Conservation (phyloP, 164 flowering plant species). For the Sextonia rubra region DNA sequence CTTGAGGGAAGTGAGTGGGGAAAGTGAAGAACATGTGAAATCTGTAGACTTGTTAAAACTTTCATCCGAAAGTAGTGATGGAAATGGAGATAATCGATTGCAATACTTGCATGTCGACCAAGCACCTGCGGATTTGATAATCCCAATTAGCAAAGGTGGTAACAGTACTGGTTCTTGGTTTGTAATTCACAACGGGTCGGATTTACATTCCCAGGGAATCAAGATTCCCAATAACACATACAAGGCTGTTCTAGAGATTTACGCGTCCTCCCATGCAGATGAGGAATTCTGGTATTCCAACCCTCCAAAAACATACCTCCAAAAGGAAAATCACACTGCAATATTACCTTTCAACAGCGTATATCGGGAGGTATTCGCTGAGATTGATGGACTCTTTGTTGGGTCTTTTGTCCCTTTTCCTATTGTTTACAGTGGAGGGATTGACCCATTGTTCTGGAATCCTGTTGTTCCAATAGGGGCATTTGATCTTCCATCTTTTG, state of each 20-base stretch:
- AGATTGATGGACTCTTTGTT: constrained; percentile 50
- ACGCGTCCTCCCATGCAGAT: constrained; percentile 67
- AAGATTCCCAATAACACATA: constrained; percentile 48
- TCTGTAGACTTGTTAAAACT: too few relatives aligned
- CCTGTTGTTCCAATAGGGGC: constrained; percentile 81
- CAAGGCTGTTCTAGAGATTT: constrained; percentile 54
- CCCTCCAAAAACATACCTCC: constrained; percentile 60
- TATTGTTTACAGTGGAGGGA: constrained; percentile 79
- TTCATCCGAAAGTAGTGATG: too few relatives aligned
- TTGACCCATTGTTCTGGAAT: constrained; percentile 87
- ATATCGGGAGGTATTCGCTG: constrained; percentile 57
- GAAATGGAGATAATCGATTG: too few relatives aligned
- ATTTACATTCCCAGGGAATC: constrained; percentile 30
- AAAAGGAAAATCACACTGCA: constrained; percentile 39
- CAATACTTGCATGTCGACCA: neutral
- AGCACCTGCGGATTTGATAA: constrained; percentile 63
- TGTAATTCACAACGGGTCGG: constrained; percentile 36
- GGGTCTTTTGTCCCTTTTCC: constrained; percentile 68
- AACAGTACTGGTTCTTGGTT: constrained; percentile 63
- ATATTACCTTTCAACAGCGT: constrained; percentile 59
- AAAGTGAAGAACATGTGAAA: too few relatives aligned
- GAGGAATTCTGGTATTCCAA: constrained; percentile 96
- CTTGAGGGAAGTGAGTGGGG: too few relatives aligned
- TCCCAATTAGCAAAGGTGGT: constrained; percentile 47
- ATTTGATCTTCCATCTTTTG: constrained; percentile 72